Evolutionary conservation across 2,329 filamentous ascomycete genomes (phyloP), one percentile per base, ranked within the genome.

Genomic region (Xylaria multiplex): DNA sequence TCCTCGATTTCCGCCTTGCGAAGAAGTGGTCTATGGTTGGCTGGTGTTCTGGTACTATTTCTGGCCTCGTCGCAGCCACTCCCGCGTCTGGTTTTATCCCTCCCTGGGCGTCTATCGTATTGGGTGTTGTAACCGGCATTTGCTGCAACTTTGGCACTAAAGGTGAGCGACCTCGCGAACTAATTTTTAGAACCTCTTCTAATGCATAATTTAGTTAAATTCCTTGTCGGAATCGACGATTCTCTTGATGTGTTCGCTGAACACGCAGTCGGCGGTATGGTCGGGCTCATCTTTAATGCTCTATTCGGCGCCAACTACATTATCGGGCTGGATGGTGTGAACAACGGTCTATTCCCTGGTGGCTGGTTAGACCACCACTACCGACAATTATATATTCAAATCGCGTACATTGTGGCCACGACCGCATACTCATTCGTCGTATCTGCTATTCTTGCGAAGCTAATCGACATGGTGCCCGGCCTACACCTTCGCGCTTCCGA

Each of bases 1-100:
- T 98, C 54, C 93, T 98, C 74, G 96, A 99, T 87, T 98, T 90
- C 88, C 91, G 96, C 67, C 88, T 98, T 65, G 93, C 93, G 66
- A 90, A 90, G 81, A 97, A 97, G 84, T 97, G 94, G 93, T 97
- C 86, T 48, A 90, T 91, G 81, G 89, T 91, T 69, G 89, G 89
- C 72, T 91, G 89, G 87, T 91, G 89, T 79, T 91, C 89, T 13
- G 89, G 89, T 64, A 87, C 86, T 71, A 91, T 91, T 71, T 91
- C 88, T 30, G 89, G 89, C 62, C 88, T 91, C 53, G 89, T 91
- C 56, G 88, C 89, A 66, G 89, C 89, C 56, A 91, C 89, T 35
- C 89, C 89, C 16, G 88, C 89, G 30, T 90, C 88, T 48, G 89
- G 89, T 72, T 90, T 89, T 77, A 85, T 91, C 70, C 84, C 88